Evolutionary conservation across 306 rosid genomes (phyloP), one percentile per base, ranked within the genome.

Genomic region (Castanea crenata): DNA sequence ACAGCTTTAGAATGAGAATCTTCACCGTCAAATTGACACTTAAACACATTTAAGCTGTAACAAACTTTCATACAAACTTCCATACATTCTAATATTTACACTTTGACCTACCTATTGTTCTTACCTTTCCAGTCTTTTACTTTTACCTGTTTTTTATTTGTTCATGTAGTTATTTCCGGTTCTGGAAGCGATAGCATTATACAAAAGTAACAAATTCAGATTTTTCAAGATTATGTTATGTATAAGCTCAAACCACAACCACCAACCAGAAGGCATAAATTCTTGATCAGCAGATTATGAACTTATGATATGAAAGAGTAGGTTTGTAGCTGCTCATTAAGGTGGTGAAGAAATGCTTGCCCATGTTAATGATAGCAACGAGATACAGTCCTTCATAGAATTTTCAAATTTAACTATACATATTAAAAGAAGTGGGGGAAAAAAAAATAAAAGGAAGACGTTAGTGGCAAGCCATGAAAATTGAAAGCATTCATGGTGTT

Each of bases 1-100:
- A 8, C 12, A 41, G 3, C 54, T 49, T 49, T 49, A 3, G 54
- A 20, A 92, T 94, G 99, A 80, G 99, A 94, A 71, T 88, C 97
- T 81, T 97, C 97, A 0, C 97, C 96, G 84, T 97, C 97, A 84
- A 90, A 92, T 19, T 97, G 16, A 8, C 64, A 58, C 38, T 29
- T 0, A 38, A 25, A 5, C 38, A 62, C 69, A 25, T 5, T 11
- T 27, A 62, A 34, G 10, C 14, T 62, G 38, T 62, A 25, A 27
- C 46, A 27, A 27, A 62, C 69, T 27, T 29, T 34, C 7, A 62
- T 27, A 2, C 35, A 27, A 62, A 62, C 25, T 62, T 11, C 35
- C 12, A 58, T 58, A 58, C 3, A 10, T 0, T 0, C 69, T 62
- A 12, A 10, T 13, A 62, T 27, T 61, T 62, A 23, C 2, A 62